phyloP scores from a whole-genome alignment of 805 yeast genomes.

The Candida patagonica region DNA sequence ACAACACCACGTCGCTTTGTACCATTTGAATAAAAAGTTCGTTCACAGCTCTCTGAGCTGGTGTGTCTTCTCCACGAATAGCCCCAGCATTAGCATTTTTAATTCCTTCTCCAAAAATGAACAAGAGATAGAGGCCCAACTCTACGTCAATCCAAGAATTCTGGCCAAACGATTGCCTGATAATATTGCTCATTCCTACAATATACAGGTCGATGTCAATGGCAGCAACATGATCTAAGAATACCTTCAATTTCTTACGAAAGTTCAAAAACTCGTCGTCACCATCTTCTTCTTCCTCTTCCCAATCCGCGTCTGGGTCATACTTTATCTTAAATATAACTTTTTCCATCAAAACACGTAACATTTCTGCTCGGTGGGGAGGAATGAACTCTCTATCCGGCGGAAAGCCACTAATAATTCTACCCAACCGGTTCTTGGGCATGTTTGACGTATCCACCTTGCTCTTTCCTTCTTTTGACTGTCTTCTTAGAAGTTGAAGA shows the following conservation, averaged over 20 bases:
- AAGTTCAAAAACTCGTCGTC: slow-evolving; percentile 74
- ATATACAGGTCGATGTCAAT: slow-evolving; percentile 53
- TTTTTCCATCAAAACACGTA: slow-evolving; percentile 56
- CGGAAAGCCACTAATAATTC: slow-evolving; percentile 19
- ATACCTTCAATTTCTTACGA: slow-evolving; percentile 59
- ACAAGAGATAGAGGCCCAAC: slow-evolving; percentile 75
- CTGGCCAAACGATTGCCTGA: slow-evolving; percentile 39
- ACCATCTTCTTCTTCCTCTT: slow-evolving; percentile 54
- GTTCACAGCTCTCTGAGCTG: slow-evolving; percentile 53
- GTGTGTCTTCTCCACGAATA: slow-evolving; percentile 51
- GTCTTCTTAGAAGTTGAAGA: slow-evolving; percentile 49
- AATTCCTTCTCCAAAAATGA: slow-evolving; percentile 68
- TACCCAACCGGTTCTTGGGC: slow-evolving; percentile 22
- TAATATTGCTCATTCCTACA: slow-evolving; percentile 50
- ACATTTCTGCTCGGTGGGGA: slow-evolving; percentile 38
- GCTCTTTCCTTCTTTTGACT: slow-evolving; percentile 39
- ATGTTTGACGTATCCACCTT: slow-evolving; percentile 31
- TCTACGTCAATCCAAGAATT: slow-evolving; percentile 73
- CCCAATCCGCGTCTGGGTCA: slow-evolving; percentile 64
- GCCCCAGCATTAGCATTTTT: slow-evolving; percentile 67
- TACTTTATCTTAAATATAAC: slow-evolving; percentile 70
- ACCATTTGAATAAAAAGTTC: slow-evolving; percentile 48
- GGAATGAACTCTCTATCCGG: slow-evolving; percentile 24
- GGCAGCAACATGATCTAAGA: slow-evolving; percentile 74
- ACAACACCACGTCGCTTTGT: slow-evolving; percentile 35